phyloP scores from a whole-genome alignment of 2,329 filamentous ascomycete genomes.

The Alternaria ventricosa region DNA sequence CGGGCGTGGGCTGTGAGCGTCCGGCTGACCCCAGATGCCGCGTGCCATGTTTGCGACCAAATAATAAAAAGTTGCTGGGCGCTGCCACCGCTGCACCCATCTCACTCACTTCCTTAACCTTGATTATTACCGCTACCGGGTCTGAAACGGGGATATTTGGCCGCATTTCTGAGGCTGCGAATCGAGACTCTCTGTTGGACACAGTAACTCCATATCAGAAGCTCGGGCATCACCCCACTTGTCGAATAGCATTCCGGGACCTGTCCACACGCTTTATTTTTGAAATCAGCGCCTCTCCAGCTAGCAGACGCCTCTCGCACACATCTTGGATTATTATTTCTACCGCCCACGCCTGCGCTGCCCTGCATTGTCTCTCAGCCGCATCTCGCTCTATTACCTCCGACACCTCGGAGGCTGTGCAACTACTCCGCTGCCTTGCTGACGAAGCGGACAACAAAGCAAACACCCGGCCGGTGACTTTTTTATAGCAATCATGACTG shows the following conservation, averaged over 20 bases:
- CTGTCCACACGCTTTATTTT: conserved; percentile 32
- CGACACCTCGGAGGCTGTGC: conserved; percentile 30
- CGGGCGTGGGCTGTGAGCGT: conserved; percentile 16
- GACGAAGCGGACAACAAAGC: conserved; percentile 23
- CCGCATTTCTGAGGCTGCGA: conserved; percentile 21
- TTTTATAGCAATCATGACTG: conserved; percentile 41
- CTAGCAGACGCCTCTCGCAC: conserved; percentile 20
- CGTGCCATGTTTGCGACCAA: conserved; percentile 29
- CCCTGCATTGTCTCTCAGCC: conserved; percentile 31
- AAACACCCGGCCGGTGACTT: conserved; percentile 12
- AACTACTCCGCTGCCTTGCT: conserved; percentile 20
- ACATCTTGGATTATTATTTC: conserved; percentile 16
- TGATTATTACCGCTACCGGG: conserved; percentile 1
- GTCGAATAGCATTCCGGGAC: conserved; percentile 34
- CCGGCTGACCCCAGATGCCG: conserved; percentile 30
- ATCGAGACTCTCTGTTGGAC: conserved; percentile 19
- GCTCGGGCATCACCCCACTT: conserved; percentile 27
- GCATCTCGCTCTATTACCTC: conserved; percentile 23
- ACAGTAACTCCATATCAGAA: conserved; percentile 27
- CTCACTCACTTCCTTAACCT: conserved; percentile 7
- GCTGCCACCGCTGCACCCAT: conserved; percentile 18
- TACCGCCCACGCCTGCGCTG: conserved; percentile 14
- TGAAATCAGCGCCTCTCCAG: conserved; percentile 14
- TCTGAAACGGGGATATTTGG: conserved; percentile 19
- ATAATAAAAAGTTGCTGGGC: conserved; percentile 26